A percentile compares a stretch with the other conserved stretches of the same genome.
These are phyloP conservation scores for Penicillium psychrosexuale DNA, from an alignment of 2,329 filamentous ascomycete species.

Conservation along the genomic window DNA sequence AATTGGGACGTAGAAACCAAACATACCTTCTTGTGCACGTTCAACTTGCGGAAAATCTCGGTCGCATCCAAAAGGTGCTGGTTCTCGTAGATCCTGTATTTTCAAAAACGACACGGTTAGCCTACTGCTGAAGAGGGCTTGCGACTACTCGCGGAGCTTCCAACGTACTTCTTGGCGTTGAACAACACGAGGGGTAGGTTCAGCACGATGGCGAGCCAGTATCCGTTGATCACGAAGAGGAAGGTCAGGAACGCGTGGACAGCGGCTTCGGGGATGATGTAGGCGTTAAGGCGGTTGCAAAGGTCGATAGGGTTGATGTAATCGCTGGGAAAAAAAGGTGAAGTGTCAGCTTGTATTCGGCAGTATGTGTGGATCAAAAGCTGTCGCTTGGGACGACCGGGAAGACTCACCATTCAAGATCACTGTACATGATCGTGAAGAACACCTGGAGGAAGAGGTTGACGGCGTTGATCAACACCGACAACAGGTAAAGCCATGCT, in stretches of 20 bases:
- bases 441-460: slow-evolving; percentile 99
- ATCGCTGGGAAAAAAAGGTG: slow-evolving; percentile 59
- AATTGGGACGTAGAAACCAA: background rate
- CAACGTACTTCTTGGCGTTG: slow-evolving; percentile 93
- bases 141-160: background rate
- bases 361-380: background rate
- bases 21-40: slow-evolving; percentile 92
- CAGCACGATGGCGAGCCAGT: slow-evolving; percentile 90
- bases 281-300: slow-evolving; percentile 99
- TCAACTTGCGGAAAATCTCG: slow-evolving; percentile 98
- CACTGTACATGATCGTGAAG: slow-evolving; percentile 99
- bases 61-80: slow-evolving; percentile 95
- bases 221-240: slow-evolving; percentile 96
- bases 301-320: slow-evolving; percentile 99
- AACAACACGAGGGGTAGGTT: slow-evolving; percentile 89
- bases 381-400: background rate
- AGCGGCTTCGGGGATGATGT: slow-evolving; percentile 97
- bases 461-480: slow-evolving; percentile 99
- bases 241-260: slow-evolving; percentile 95
- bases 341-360: slow-evolving; percentile 24
- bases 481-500: slow-evolving; percentile 96
- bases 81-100: slow-evolving; percentile 87
- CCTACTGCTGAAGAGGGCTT: slow-evolving; percentile 4
- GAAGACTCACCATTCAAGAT: slow-evolving; percentile 89
- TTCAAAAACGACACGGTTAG: slow-evolving; percentile 21